Percentiles rank a stretch among this genome's conserved stretches.
Evolutionary conservation across 2,329 filamentous ascomycete genomes (phyloP).

Genomic region (Pseudogymnoascus sp.): DNA sequence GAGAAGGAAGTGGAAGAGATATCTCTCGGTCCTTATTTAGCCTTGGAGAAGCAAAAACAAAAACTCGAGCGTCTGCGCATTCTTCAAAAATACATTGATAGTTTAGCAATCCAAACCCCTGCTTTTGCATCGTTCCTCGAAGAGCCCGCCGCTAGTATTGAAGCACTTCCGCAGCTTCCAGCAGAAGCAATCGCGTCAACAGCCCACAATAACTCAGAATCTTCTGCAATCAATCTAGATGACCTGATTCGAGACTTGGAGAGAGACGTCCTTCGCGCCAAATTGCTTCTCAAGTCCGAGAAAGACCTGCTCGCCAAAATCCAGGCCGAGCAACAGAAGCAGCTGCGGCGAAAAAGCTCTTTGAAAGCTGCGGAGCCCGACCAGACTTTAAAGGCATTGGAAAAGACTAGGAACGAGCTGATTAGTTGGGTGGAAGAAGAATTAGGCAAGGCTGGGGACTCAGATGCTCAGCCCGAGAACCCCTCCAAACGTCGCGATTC

Average conservation of each 20-base stretch:
- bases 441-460: constrained; percentile 40
- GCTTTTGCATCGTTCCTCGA: constrained; percentile 42
- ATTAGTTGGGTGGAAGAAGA: constrained; percentile 59
- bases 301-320: constrained; percentile 45
- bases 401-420: constrained; percentile 47
- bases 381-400: constrained; percentile 39
- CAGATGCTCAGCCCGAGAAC: constrained; percentile 17
- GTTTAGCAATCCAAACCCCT: constrained; percentile 43
- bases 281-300: constrained; percentile 47
- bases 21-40: constrained; percentile 41
- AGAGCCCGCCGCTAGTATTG: constrained; percentile 24
- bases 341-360: not conserved
- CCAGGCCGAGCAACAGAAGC: constrained; percentile 32
- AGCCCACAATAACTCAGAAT: constrained; percentile 15
- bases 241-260: constrained; percentile 44
- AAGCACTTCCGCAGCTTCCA: constrained; percentile 22
- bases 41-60: constrained; percentile 41
- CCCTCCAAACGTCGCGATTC: not conserved
- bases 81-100: constrained; percentile 43
- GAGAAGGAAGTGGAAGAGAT: constrained; percentile 9
- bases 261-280: constrained; percentile 49
- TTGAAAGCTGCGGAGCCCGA: constrained; percentile 10
- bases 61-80: constrained; percentile 43
- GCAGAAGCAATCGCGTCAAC: constrained; percentile 19
- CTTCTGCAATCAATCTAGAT: constrained; percentile 35